Conservation (phyloP, 768 basidiomycete species). For the Phylloporus sp. region DNA sequence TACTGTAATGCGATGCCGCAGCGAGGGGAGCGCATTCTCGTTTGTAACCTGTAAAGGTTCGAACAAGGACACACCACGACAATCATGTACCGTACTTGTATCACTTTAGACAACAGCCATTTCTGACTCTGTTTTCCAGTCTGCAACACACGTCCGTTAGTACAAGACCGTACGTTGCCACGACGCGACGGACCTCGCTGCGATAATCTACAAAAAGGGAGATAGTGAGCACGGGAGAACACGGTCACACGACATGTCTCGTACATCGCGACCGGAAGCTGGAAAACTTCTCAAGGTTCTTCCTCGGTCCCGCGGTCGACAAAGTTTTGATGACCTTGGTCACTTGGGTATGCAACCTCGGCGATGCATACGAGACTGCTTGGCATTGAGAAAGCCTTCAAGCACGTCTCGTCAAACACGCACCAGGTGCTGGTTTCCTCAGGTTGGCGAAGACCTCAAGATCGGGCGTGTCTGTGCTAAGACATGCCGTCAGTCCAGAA, state of each 20-base stretch:
- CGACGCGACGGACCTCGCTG: conserved; percentile 51
- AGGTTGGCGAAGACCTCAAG: conserved; percentile 42
- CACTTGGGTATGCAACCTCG: conserved; percentile 57
- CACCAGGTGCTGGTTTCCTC: conserved; percentile 37
- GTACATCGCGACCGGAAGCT: conserved; percentile 72
- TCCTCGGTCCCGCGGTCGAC: conserved; percentile 58
- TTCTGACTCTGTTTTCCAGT: conserved; percentile 71
- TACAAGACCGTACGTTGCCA: conserved; percentile 6
- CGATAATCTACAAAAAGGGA: conserved; percentile 55
- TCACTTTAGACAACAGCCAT: conserved; percentile 68
- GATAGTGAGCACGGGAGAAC: conserved; percentile 1
- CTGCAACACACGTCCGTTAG: conserved; percentile 34
- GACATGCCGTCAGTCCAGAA: conserved; percentile 5
- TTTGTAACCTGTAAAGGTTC: conserved; percentile 50
- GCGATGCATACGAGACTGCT: conserved; percentile 52
- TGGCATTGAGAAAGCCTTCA: background rate
- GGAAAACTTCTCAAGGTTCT: conserved; percentile 61
- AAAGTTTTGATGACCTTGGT: conserved; percentile 59
- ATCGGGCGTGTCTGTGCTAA: conserved; percentile 70
- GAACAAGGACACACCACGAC: background rate
- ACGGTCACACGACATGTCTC: conserved; percentile 21
- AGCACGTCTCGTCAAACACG: conserved; percentile 10
- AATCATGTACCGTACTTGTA: conserved; percentile 41
- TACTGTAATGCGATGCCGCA: conserved; percentile 56
- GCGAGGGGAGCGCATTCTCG: conserved; percentile 51